phyloP scores from a whole-genome alignment of 2,329 filamentous ascomycete genomes.

The Fusarium metavorans region DNA sequence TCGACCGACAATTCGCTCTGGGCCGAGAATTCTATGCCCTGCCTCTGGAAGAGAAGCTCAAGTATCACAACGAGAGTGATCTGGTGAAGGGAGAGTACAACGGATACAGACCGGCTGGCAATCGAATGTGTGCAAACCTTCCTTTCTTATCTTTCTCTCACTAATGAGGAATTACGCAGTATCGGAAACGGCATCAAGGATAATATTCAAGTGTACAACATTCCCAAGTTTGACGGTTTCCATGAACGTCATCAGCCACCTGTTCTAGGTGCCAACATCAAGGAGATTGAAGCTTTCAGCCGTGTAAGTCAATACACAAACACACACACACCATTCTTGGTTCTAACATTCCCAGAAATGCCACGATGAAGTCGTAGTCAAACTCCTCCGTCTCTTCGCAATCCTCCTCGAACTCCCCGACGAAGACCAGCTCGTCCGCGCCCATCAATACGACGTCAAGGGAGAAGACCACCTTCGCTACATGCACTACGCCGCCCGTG shows the following conservation, averaged over 20 bases:
- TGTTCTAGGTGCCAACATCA: background rate
- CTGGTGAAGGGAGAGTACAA: constrained; percentile 66
- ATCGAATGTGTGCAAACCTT: constrained; percentile 7
- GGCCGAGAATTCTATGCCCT: constrained; percentile 64
- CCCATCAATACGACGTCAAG: constrained; percentile 66
- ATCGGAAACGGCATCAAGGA: constrained; percentile 51
- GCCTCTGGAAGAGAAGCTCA: constrained; percentile 69
- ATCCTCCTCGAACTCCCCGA: constrained; percentile 68
- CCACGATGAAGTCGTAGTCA: constrained; percentile 64
- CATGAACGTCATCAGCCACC: background rate
- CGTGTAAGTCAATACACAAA: background rate
- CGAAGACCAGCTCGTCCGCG: constrained; percentile 64
- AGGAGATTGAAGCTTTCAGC: background rate
- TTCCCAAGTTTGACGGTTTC: constrained; percentile 30
- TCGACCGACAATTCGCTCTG: constrained; percentile 69
- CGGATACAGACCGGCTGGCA: constrained; percentile 63
- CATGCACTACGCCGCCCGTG: constrained; percentile 67
- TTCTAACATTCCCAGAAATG: background rate
- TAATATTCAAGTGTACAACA: constrained; percentile 52
- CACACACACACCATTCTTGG: fast-evolving
- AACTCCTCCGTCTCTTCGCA: constrained; percentile 70
- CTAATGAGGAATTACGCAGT: background rate
- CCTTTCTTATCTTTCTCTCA: background rate
- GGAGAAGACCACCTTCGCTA: constrained; percentile 71
- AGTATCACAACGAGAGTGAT: constrained; percentile 56